phyloP scores from a whole-genome alignment of 257 asterid species.

The Knoxia roxburghii region DNA sequence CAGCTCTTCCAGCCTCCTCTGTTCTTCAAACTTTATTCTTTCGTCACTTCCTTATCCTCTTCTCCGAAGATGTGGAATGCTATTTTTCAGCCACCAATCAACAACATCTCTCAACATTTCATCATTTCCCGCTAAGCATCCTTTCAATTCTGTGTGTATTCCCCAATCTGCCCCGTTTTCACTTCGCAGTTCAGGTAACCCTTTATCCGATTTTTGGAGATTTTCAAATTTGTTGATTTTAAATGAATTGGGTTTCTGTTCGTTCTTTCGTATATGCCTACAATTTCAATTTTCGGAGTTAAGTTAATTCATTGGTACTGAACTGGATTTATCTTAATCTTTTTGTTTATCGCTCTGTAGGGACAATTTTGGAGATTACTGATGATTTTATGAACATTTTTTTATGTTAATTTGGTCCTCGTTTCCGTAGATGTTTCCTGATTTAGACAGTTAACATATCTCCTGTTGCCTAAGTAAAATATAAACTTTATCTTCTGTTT shows the following conservation, averaged over 20 bases:
- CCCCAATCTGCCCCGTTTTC: constrained; percentile 23
- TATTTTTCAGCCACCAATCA: constrained; percentile 22
- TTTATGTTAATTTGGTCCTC: not conserved
- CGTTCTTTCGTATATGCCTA: not conserved
- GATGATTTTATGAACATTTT: not conserved
- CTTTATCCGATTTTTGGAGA: not conserved
- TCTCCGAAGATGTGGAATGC: constrained; percentile 14
- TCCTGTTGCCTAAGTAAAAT: not conserved
- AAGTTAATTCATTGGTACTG: too few relatives aligned
- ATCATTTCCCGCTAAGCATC: constrained; percentile 23
- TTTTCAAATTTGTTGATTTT: not conserved
- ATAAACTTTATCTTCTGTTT: not conserved
- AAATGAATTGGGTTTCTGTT: not conserved
- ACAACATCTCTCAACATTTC: constrained; percentile 11
- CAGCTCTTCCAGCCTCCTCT: constrained; percentile 33
- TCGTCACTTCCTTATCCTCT: constrained; percentile 14
- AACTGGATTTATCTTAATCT: constrained; percentile 1
- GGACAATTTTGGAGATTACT: not conserved
- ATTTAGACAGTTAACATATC: not conserved
- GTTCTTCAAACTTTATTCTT: constrained; percentile 34
- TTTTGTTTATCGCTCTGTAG: not conserved
- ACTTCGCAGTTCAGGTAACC: constrained; percentile 38
- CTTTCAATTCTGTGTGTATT: constrained; percentile 18
- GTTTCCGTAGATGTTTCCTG: not conserved
- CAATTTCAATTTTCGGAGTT: not conserved